Conservation (phyloP, 805 yeast species). For the Tanozyma kutaoensis region DNA sequence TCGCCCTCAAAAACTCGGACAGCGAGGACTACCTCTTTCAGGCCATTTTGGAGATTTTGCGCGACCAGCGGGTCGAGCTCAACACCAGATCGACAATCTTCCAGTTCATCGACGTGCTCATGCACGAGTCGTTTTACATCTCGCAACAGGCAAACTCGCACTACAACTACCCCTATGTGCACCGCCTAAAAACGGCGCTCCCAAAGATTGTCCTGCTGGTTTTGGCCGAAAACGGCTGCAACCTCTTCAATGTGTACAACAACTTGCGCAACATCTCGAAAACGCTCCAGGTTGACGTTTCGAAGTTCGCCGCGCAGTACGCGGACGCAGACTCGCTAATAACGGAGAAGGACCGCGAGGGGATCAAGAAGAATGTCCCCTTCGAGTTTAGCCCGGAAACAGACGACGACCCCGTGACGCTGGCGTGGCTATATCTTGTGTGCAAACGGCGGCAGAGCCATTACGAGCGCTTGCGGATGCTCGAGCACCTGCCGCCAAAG, state of each 20-base stretch:
- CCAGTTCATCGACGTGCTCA: conserved; percentile 55
- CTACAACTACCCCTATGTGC: conserved; percentile 25
- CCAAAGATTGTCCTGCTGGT: conserved; percentile 21
- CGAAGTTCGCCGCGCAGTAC: conserved; percentile 14
- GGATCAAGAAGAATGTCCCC: conserved; percentile 16
- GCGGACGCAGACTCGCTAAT: conserved; percentile 16
- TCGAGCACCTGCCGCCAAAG: conserved; percentile 13
- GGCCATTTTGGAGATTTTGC: conserved; percentile 48
- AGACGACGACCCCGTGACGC: conserved; percentile 13
- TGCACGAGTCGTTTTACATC: conserved; percentile 21
- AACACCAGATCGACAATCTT: conserved; percentile 55
- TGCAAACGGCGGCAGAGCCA: conserved; percentile 36
- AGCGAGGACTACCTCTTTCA: conserved; percentile 58
- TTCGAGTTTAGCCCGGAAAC: conserved; percentile 12
- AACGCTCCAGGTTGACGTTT: conserved; percentile 16
- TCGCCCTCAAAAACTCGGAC: conserved; percentile 43
- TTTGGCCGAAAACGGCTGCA: conserved; percentile 20
- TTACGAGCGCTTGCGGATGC: conserved; percentile 31
- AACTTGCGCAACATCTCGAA: conserved; percentile 24
- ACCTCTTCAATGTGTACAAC: conserved; percentile 21
- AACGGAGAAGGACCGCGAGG: conserved; percentile 20
- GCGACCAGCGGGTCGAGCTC: conserved; percentile 32
- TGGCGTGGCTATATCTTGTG: conserved; percentile 35
- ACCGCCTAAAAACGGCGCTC: conserved; percentile 15
- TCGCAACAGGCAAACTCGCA: conserved; percentile 21